Evolutionary conservation across 1,139 yeast species (phyloP).

Genomic region (Petasospora fabianii): DNA sequence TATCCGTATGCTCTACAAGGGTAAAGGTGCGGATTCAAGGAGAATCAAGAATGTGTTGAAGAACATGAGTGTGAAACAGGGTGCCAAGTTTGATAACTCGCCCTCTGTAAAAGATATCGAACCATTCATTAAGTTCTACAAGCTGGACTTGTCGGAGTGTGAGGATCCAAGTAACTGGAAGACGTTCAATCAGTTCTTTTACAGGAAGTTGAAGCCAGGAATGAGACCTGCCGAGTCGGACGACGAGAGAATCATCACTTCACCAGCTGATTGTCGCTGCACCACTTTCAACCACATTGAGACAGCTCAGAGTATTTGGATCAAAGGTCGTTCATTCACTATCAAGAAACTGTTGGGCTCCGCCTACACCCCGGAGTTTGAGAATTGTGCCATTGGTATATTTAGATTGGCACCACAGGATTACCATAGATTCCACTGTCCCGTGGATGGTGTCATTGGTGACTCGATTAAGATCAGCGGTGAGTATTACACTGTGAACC

Average conservation of each 20-base stretch:
- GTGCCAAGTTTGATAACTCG: slow-evolving; percentile 74
- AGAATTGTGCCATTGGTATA: slow-evolving; percentile 64
- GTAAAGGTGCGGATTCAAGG: slow-evolving; percentile 56
- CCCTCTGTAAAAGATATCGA: slow-evolving; percentile 62
- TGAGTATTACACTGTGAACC: slow-evolving; percentile 93
- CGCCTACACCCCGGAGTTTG: slow-evolving; percentile 31
- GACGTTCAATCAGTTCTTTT: slow-evolving; percentile 88
- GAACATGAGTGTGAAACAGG: slow-evolving; percentile 75
- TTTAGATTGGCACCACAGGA: slow-evolving; percentile 96
- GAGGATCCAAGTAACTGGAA: slow-evolving; percentile 44
- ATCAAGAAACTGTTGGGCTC: slow-evolving; percentile 60
- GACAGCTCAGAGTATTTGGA: slow-evolving; percentile 80
- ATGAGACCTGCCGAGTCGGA: slow-evolving; percentile 68
- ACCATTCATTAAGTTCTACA: slow-evolving; percentile 79
- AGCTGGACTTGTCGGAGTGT: slow-evolving; percentile 70
- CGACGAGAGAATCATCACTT: slow-evolving; percentile 49
- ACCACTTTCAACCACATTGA: slow-evolving; percentile 61
- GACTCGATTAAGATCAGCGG: slow-evolving; percentile 71
- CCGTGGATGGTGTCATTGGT: slow-evolving; percentile 72
- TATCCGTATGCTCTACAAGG: slow-evolving; percentile 76
- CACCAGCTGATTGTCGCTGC: slow-evolving; percentile 89
- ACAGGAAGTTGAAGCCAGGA: slow-evolving; percentile 67
- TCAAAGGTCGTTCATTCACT: slow-evolving; percentile 80
- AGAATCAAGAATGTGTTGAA: slow-evolving; percentile 56
- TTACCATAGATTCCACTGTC: slow-evolving; percentile 89